Conservation (phyloP, 441 rosid genomes). For the Populus trichocarpa region DNA sequence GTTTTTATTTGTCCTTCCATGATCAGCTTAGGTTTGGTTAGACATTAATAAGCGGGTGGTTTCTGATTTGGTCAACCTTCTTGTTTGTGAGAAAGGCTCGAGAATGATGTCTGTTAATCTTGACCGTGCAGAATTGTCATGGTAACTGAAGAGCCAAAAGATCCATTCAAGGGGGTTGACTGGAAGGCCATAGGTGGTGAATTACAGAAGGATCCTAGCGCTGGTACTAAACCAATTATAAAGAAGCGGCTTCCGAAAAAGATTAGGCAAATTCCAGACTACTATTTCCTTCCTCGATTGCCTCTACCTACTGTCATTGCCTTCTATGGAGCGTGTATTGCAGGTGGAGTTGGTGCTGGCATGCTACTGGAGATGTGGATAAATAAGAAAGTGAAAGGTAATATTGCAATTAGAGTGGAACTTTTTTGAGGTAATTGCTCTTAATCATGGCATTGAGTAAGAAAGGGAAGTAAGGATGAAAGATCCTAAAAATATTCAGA, state of each 20-base stretch:
- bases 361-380: conserved; percentile 83
- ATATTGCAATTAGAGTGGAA: too few species aligned
- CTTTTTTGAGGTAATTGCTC: too few species aligned
- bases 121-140: conserved; percentile 18
- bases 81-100: too few species aligned
- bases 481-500: too few species aligned
- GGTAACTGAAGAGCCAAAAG: conserved; percentile 66
- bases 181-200: conserved; percentile 68
- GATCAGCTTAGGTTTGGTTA: too few species aligned
- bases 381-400: conserved; percentile 75
- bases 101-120: neutral
- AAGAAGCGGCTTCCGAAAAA: conserved; percentile 74
- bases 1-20: too few species aligned
- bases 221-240: conserved; percentile 39
- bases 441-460: too few species aligned
- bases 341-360: conserved; percentile 85
- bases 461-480: too few species aligned
- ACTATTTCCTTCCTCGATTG: conserved; percentile 72
- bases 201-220: conserved; percentile 64
- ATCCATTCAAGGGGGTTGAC: conserved; percentile 78
- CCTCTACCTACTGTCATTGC: conserved; percentile 50
- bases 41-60: too few species aligned
- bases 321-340: conserved; percentile 66
- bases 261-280: conserved; percentile 75
- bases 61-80: too few species aligned